Conservation (phyloP, 148 eudicot genomes). For the Cornus florida region DNA sequence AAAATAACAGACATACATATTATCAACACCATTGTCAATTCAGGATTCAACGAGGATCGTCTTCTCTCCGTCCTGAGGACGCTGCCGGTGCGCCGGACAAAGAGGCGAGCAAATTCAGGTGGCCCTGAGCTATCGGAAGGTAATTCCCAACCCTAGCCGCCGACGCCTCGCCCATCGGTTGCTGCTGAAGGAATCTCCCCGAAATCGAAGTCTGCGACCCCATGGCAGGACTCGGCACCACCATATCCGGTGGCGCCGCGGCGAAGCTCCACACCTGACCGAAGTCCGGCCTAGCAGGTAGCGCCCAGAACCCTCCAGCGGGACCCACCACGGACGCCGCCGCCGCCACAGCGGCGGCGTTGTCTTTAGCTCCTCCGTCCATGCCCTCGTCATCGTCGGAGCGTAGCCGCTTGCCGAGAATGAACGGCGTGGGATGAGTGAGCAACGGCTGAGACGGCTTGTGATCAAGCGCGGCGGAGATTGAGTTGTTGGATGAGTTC, state of each 20-base stretch:
- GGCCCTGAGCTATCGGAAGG: slow-evolving; percentile 62
- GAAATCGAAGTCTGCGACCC: slow-evolving; percentile 30
- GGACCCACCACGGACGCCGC: slow-evolving; percentile 32
- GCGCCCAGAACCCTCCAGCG: slow-evolving; percentile 65
- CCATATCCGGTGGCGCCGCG: slow-evolving; percentile 66
- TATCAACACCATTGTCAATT: slow-evolving; percentile 6
- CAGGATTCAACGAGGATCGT: slow-evolving; percentile 35
- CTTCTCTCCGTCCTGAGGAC: slow-evolving; percentile 46
- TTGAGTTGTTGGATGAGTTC: slow-evolving; percentile 13
- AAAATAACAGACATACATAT: slow-evolving; percentile 17
- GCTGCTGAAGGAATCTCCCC: slow-evolving; percentile 47
- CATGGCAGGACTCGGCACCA: slow-evolving; percentile 39
- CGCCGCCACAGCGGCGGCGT: slow-evolving; percentile 21
- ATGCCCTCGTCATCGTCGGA: slow-evolving; percentile 42
- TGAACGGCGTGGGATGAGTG: slow-evolving; percentile 45
- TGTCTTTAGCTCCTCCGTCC: slow-evolving; percentile 26
- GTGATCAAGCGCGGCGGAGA: slow-evolving; percentile 25
- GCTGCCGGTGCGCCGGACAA: slow-evolving; percentile 58
- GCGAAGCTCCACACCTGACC: slow-evolving; percentile 85
- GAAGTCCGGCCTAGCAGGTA: slow-evolving; percentile 69
- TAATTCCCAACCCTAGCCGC: slow-evolving; percentile 84
- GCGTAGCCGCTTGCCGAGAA: slow-evolving; percentile 61
- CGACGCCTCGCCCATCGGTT: slow-evolving; percentile 53
- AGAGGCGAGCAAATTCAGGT: slow-evolving; percentile 79
- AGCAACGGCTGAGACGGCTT: slow-evolving; percentile 13